Conservation (phyloP, 2,329 filamentous ascomycete species). For the Fusarium sp. region DNA sequence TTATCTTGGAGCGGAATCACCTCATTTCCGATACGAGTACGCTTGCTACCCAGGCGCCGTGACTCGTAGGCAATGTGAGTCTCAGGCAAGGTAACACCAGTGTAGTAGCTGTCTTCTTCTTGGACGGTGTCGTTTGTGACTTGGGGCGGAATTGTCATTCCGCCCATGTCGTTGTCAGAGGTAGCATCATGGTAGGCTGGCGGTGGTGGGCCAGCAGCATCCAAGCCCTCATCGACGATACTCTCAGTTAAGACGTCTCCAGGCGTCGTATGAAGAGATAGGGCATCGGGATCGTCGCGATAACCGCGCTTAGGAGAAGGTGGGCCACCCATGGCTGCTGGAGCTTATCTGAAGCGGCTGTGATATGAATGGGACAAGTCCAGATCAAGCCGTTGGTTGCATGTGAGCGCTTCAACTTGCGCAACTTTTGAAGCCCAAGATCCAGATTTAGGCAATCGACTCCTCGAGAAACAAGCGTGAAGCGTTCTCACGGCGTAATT, state of each 20-base stretch:
- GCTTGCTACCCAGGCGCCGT: conserved; percentile 32
- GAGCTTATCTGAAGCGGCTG: fast-evolving
- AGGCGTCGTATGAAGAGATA: conserved; percentile 40
- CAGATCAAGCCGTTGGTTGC: fast-evolving
- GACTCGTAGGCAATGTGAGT: conserved; percentile 25
- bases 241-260: conserved; percentile 32
- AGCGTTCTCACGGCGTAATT: not conserved
- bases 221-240: conserved; percentile 10
- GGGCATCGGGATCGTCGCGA: conserved; percentile 40
- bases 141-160: not conserved
- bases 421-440: not conserved
- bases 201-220: not conserved
- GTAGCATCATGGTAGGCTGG: conserved; percentile 13
- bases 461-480: not conserved
- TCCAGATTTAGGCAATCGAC: conserved; percentile 9
- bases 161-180: not conserved
- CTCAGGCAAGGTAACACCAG: conserved; percentile 19
- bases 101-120: not conserved
- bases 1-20: conserved; percentile 28
- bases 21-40: conserved; percentile 37
- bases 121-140: not conserved
- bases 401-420: not conserved
- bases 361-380: too few relatives aligned
- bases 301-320: conserved; percentile 6
- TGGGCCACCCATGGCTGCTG: conserved; percentile 18